These are phyloP conservation scores for Amanita phalloides DNA, from an alignment of 768 basidiomycete genomes.

Conservation along the genomic window DNA sequence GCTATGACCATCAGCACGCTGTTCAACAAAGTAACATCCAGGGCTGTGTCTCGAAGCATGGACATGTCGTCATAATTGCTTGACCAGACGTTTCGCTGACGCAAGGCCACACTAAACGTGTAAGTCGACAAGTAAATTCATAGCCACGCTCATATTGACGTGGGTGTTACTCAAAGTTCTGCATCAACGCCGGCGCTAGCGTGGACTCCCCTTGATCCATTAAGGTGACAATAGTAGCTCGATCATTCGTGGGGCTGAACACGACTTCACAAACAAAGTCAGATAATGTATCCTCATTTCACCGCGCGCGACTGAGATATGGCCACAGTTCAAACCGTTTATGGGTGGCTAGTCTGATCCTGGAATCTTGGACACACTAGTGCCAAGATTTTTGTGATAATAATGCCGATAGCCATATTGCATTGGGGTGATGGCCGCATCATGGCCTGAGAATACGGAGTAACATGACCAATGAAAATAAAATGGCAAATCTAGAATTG, in stretches of 20 bases:
- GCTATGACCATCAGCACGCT: neutral
- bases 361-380: neutral
- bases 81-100: too few species aligned
- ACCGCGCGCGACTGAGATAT: neutral
- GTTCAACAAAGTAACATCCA: neutral
- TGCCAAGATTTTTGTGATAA: neutral
- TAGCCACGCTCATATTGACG: neutral
- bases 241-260: neutral
- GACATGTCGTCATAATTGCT: neutral
- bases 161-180: neutral
- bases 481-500: neutral
- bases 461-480: neutral
- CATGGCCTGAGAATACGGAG: neutral
- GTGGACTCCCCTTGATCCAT: neutral
- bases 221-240: neutral
- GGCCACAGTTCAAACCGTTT: neutral
- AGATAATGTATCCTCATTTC: neutral
- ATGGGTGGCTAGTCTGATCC: neutral
- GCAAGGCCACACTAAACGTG: neutral
- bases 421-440: neutral
- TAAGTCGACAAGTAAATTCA: neutral
- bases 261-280: neutral
- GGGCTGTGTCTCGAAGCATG: neutral
- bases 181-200: neutral
- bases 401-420: neutral